phyloP scores from a whole-genome alignment of 805 yeast genomes.

The Metschnikowia vanudenii region DNA sequence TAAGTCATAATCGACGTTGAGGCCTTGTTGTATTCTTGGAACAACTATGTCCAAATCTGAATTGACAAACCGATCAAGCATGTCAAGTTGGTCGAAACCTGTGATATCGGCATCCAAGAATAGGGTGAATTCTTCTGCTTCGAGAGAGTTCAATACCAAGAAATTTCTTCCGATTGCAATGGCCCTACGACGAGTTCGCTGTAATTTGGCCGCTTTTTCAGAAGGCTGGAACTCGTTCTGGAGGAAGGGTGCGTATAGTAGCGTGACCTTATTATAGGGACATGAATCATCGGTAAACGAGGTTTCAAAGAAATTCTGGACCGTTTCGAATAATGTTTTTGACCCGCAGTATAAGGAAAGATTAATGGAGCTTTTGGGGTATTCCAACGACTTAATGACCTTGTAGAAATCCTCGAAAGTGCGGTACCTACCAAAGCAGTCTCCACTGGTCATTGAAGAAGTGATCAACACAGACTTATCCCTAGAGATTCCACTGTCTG shows the following conservation, averaged over 20 bases:
- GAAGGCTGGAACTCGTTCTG: constrained; percentile 11
- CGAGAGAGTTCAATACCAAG: constrained; percentile 27
- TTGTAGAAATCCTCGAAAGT: constrained; percentile 32
- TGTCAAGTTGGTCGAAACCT: constrained; percentile 23
- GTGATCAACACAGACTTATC: constrained; percentile 18
- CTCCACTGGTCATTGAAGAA: constrained; percentile 27
- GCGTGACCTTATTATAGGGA: constrained; percentile 12
- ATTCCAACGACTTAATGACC: constrained; percentile 27
- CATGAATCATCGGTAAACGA: background rate
- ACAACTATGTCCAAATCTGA: constrained; percentile 36
- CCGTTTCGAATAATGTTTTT: constrained; percentile 23
- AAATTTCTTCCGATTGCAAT: constrained; percentile 42
- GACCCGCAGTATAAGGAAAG: constrained; percentile 34
- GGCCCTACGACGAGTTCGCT: constrained; percentile 33
- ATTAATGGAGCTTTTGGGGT: constrained; percentile 20
- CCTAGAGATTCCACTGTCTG: background rate
- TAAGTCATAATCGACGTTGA: constrained; percentile 33
- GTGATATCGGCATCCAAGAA: constrained; percentile 39
- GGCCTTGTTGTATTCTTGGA: constrained; percentile 32
- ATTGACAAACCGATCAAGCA: constrained; percentile 27
- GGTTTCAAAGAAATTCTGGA: constrained; percentile 21
- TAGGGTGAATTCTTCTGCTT: constrained; percentile 31
- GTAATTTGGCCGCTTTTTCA: constrained; percentile 20
- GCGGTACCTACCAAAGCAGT: constrained; percentile 38
- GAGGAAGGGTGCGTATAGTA: constrained; percentile 16